These are phyloP conservation scores for Kingdonia uniflora DNA, from an alignment of 164 flowering plant species.

Conservation along the genomic window DNA sequence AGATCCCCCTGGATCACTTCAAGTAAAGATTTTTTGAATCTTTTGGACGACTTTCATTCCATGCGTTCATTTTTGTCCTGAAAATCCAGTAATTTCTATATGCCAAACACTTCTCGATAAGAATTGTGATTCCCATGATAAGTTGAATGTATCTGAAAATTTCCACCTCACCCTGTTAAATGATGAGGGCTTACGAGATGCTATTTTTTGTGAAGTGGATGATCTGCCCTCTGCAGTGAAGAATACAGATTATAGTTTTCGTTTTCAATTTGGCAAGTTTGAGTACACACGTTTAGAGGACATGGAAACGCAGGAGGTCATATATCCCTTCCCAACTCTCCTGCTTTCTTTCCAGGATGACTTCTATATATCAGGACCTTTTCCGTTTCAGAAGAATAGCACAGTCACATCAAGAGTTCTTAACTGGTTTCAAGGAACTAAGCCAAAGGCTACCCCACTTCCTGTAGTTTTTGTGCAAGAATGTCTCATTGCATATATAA, in stretches of 20 bases:
- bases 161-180: constrained; percentile 61
- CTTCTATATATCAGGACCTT: constrained; percentile 44
- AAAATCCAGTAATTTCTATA: constrained; percentile 70
- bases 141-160: constrained; percentile 47
- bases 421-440: constrained; percentile 47
- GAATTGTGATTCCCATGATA: constrained; percentile 35
- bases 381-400: constrained; percentile 86
- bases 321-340: constrained; percentile 85
- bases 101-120: constrained; percentile 34
- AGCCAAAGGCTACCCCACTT: constrained; percentile 55
- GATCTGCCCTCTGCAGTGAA: constrained; percentile 13
- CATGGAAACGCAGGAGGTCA: constrained; percentile 28
- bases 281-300: constrained; percentile 33
- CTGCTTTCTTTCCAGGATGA: constrained; percentile 80
- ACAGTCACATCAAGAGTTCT: constrained; percentile 69
- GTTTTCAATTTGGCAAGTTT: constrained; percentile 52
- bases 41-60: constrained; percentile 14
- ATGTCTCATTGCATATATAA: constrained; percentile 65
- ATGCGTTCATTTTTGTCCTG: constrained; percentile 39
- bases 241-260: constrained; percentile 56
- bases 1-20: too few species aligned
- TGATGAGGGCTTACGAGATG: constrained; percentile 55
- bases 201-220: constrained; percentile 36
- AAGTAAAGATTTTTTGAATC: constrained; percentile 11
- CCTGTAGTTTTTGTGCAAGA: constrained; percentile 81